Base-by-base conservation (phyloP, 352 stramenopile species). In the Stramenopiles sp. region DNA sequence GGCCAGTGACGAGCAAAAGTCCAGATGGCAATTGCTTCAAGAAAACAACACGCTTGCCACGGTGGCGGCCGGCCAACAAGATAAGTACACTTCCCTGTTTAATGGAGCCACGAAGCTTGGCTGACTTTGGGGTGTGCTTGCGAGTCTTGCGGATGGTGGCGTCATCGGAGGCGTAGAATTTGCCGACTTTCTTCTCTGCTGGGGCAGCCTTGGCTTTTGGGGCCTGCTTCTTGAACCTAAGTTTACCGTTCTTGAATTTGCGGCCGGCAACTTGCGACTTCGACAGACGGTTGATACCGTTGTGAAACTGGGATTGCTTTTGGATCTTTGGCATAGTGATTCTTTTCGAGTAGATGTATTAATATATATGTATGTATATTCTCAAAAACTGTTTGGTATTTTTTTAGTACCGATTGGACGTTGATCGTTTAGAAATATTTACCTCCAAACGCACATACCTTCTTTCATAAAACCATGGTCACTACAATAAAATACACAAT, bases 31-130 rank as follows among this genome's bases (percentile, higher is more conserved):
- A 85, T 78, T 95, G 86, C 82, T 98, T 98, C 34, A 98, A 86
- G 83, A 95, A 97, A 6, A 98, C 92, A 3, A 98, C 93, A 78
- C 94, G 89, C 88, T 98, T 97, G 84, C 94, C 94, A 81, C 90
- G 87, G 85, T 97, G 98, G 79, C 94, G 89, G 77, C 94, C 94
- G 18, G 90, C 90, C 0, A 99, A 83, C 76, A 99, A 84, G 80
- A 99, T 98, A 30, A 98, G 86, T 36, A 99, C 91, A 68, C 93
- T 96, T 82, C 94, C 94, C 30, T 94, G 92, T 63, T 89, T 96
- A 84, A 99, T 96, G 69, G 88, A 94, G 76, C 90, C 85, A 74
- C 94, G 92, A 34, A 98, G 85, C 84, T 96, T 96, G 48, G 90
- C 86, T 32, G 92, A 85, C 78, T 96, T 96, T 75, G 76, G 76